Evolutionary conservation across 768 basidiomycete species (phyloP), one percentile per base, ranked within the genome.

Genomic region (Calvatia gigantea): DNA sequence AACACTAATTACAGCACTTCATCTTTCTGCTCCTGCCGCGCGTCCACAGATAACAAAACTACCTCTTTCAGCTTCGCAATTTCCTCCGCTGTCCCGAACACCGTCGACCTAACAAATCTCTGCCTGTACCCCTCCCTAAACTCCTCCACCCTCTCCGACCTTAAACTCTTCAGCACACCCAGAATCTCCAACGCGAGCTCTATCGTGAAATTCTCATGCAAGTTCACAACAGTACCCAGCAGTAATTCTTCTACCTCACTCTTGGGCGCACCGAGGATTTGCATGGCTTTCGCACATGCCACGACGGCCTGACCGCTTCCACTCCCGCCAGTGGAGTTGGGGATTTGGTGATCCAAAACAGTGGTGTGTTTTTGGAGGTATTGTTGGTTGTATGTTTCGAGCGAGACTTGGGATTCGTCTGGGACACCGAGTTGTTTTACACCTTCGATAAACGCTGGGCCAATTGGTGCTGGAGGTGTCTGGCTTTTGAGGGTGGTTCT

Each of bases 361-460:
- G 68, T 61, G 0, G 83, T 71, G 57, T 87, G 79, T 14, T 64
- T 73, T 64, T 94, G 89, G 11, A 93, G 77, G 67, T 86, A 93
- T 58, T 89, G 82, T 15, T 84, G 80, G 64, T 90, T 94, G 73
- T 79, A 88, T 0, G 77, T 78, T 38, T 87, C 84, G n/a, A 84
- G 62, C 0, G 85, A 77, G 1, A 85, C 59, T 25, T 80, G 79
- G 1, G 71, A 73, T 0, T 55, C 54, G 45, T 19, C 51, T 39
- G 44, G 50, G 3, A 38, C 83, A 4, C 92, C 68, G 39, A 92
- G 63, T 39, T 74, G 69, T 1, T 74, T 51, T 14, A 88, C 58
- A 0, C 77, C 63, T 17, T 79, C 74, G 0, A 74, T 67, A 49
- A 91, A 71, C 7, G 84, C 67, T 0, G 79, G 63, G 6, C 78